Conservation (phyloP, 2,329 filamentous ascomycete genomes). For the Ceratocystis harringtonii region DNA sequence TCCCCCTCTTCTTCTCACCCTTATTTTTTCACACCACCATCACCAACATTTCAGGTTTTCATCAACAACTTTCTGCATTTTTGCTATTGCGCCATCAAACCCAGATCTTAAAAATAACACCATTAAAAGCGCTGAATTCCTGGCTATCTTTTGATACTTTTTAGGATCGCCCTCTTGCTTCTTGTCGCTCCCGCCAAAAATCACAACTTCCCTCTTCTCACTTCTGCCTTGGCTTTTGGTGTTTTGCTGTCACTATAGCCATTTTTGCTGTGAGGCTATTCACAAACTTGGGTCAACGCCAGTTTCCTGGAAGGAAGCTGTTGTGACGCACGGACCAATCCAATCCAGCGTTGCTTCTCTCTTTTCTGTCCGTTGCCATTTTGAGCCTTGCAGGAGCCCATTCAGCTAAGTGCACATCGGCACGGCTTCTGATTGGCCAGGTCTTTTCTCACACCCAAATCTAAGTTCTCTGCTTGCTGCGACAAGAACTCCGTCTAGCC, state of each 20-base stretch:
- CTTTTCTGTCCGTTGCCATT: conserved; percentile 15
- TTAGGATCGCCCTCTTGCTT: neutral
- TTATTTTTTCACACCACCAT: conserved; percentile 1
- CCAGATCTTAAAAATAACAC: neutral
- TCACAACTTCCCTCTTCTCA: neutral
- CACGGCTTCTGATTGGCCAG: conserved; percentile 13
- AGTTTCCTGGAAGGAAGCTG: conserved; percentile 16
- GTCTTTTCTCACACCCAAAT: neutral
- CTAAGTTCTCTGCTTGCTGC: neutral
- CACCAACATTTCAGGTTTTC: neutral
- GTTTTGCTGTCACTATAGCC: neutral
- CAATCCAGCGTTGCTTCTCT: conserved; percentile 9
- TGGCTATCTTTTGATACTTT: neutral
- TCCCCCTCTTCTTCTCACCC: conserved; percentile 9
- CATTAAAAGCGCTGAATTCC: conserved; percentile 12
- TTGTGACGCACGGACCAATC: conserved; percentile 16
- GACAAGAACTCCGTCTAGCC: neutral
- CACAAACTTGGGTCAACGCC: conserved; percentile 4
- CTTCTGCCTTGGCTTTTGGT: neutral
- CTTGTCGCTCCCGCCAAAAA: neutral
- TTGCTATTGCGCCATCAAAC: conserved; percentile 11
- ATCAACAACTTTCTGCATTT: conserved; percentile 7
- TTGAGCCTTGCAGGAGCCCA: conserved; percentile 15
- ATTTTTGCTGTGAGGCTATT: conserved; percentile 13
- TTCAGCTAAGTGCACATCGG: conserved; percentile 11